Base-by-base conservation (phyloP, 768 basidiomycete genomes). In the Pleurotus eryngii region DNA sequence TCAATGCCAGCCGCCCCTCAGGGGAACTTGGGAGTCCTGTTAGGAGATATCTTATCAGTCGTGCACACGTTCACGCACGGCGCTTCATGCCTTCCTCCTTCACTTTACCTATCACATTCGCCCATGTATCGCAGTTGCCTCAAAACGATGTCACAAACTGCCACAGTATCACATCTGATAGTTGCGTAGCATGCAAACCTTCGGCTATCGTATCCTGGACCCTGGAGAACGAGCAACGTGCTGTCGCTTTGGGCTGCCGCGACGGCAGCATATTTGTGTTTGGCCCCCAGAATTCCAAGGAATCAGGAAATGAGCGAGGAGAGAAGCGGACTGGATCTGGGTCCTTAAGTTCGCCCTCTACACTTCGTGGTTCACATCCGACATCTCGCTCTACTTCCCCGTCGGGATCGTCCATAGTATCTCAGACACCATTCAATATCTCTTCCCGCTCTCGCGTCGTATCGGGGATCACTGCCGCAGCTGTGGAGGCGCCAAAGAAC, bases 401-500 rank as follows among this genome's bases (percentile, higher is more conserved):
- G n/a, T 71, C 76, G 2, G 56, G 66, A 4, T 79, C 78, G 2
- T 75, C 35, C 17, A 45, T n/a, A 6, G 18, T 49, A 27, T 38
- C 76, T 5, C 72, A 79, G 1, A 60, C 78, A 7, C 81, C 82
- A 3, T 85, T 87, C 65, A 74, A 74, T 38, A 69, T 85, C 9
- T 70, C 80, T n/a, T 71, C 79, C 24, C 81, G 84, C 50, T 79
- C 87, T 15, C 78, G 81, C 4, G 79, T 87, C 4, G 87, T 90
- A 1, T 87, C 90, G n/a, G 86, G 84, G 9, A 72, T 93, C 4
- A 89, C 83, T 6, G 74, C 74, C 7, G 87, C 90, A 59, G 81
- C 81, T 58, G 89, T 82, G 0, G 87, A 92, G 67, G 91, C 90
- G 0, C 84, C 89, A 0, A 90, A 82, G 71, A 90, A 84, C 61